These are phyloP conservation scores for Alternaria hordeiaustralica DNA, from an alignment of 2,329 filamentous ascomycete genomes.

Conservation along the genomic window DNA sequence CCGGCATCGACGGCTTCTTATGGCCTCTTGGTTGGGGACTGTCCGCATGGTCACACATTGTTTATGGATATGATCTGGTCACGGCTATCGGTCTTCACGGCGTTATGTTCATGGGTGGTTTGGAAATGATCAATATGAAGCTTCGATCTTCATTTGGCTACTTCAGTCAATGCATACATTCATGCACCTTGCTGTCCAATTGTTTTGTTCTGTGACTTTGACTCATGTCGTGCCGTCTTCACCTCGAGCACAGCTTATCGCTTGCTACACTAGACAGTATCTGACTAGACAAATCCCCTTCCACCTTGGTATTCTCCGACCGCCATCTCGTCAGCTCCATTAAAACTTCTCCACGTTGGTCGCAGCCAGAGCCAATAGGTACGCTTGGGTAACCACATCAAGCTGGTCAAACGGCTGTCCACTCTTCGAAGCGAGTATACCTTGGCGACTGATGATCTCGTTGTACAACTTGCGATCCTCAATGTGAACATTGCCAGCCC, in stretches of 20 bases:
- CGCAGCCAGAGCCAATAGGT: neutral
- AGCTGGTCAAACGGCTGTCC: neutral
- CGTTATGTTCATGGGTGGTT: slow-evolving; percentile 38
- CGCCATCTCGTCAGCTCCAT: neutral
- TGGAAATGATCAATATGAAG: slow-evolving; percentile 35
- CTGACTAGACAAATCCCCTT: neutral
- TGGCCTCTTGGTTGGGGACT: slow-evolving; percentile 19
- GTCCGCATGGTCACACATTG: slow-evolving; percentile 28
- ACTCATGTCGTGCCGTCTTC: neutral
- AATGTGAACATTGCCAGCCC: neutral
- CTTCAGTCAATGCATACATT: slow-evolving; percentile 39
- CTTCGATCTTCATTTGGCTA: slow-evolving; percentile 25
- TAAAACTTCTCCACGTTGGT: neutral
- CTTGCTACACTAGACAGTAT: neutral
- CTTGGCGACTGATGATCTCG: neutral
- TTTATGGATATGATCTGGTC: slow-evolving; percentile 36
- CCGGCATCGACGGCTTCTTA: slow-evolving; percentile 14
- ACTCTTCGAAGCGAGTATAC: neutral
- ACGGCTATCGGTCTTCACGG: slow-evolving; percentile 39
- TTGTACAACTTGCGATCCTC: neutral
- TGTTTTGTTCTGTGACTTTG: neutral
- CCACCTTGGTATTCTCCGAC: neutral
- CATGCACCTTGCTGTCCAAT: neutral
- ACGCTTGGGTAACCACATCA: neutral
- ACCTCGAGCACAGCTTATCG: neutral